These are phyloP conservation scores for Chytriomyces sp. DNA, from an alignment of 192 early-diverging fungal genomes.

Conservation along the genomic window DNA sequence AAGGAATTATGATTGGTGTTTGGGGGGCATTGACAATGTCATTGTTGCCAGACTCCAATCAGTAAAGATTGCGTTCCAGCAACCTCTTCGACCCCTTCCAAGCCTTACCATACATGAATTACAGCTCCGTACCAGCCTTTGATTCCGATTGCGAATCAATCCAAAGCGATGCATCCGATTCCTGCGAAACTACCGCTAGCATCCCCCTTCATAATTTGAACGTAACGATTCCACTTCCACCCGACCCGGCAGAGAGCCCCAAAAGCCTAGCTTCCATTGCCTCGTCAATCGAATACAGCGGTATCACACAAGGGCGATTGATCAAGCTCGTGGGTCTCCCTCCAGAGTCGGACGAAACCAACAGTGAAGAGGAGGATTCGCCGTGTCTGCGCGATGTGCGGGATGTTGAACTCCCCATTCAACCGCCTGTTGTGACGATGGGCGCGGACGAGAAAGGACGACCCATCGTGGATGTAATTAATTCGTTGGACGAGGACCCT, in stretches of 20 bases:
- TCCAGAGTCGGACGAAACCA: neutral
- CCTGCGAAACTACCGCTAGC: neutral
- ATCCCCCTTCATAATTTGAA: neutral
- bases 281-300: neutral
- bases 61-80: too few relatives aligned
- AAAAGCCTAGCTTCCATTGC: neutral
- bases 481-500: slow-evolving; percentile 69
- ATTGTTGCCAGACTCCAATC: too few relatives aligned
- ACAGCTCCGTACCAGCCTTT: neutral
- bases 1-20: too few relatives aligned
- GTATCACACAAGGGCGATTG: slow-evolving; percentile 13
- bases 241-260: neutral
- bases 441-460: slow-evolving; percentile 23
- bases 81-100: too few relatives aligned
- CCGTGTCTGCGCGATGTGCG: slow-evolving; percentile 30
- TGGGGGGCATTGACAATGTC: too few relatives aligned
- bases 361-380: slow-evolving; percentile 16
- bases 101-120: too few relatives aligned
- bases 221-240: neutral
- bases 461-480: slow-evolving; percentile 56
- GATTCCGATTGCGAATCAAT: neutral
- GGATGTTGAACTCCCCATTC: slow-evolving; percentile 32
- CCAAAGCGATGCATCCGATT: neutral
- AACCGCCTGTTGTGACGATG: slow-evolving; percentile 24
- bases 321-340: slow-evolving; percentile 43